A percentile compares a stretch with the other conserved stretches of the same genome.
phyloP scores from a whole-genome alignment of 441 rosid genomes.

The Dalechampia spathulata region DNA sequence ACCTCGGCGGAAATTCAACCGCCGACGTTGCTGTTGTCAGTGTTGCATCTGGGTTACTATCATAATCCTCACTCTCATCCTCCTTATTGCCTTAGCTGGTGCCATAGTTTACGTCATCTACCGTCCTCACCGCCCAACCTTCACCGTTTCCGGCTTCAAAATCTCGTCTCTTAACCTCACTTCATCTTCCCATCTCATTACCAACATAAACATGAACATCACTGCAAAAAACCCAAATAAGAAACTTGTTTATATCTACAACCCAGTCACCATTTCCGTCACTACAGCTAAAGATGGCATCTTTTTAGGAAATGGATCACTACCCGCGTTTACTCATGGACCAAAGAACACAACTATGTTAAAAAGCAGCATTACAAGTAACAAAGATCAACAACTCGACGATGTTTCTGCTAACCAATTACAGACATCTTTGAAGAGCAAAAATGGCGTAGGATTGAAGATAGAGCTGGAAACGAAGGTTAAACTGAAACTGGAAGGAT shows the following conservation, averaged over 20 bases:
- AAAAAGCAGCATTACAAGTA: constrained; percentile 32
- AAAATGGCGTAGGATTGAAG: constrained; percentile 43
- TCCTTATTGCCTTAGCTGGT: constrained; percentile 44
- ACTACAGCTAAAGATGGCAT: constrained; percentile 31
- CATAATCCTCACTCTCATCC: constrained; percentile 38
- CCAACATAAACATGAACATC: constrained; percentile 55
- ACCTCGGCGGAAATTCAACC: constrained; percentile 37
- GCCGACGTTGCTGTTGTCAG: constrained; percentile 51
- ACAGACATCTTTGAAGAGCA: constrained; percentile 43
- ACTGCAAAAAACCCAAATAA: constrained; percentile 76
- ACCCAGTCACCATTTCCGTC: constrained; percentile 33
- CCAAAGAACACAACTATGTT: constrained; percentile 64
- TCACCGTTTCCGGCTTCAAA: constrained; percentile 54
- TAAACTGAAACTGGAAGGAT: constrained; percentile 52
- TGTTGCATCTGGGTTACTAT: constrained; percentile 57
- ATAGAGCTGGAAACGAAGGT: constrained; percentile 49
- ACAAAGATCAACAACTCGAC: constrained; percentile 29
- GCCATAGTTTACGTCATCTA: constrained; percentile 54
- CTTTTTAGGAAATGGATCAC: constrained; percentile 39
- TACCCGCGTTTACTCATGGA: constrained; percentile 51
- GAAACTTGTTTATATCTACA: constrained; percentile 53
- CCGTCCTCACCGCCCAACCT: constrained; percentile 79
- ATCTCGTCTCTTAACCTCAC: constrained; percentile 57
- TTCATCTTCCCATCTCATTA: constrained; percentile 33
- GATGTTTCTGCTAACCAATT: constrained; percentile 36